phyloP scores from a whole-genome alignment of 208 protist species.

The Lotmaria passim region DNA sequence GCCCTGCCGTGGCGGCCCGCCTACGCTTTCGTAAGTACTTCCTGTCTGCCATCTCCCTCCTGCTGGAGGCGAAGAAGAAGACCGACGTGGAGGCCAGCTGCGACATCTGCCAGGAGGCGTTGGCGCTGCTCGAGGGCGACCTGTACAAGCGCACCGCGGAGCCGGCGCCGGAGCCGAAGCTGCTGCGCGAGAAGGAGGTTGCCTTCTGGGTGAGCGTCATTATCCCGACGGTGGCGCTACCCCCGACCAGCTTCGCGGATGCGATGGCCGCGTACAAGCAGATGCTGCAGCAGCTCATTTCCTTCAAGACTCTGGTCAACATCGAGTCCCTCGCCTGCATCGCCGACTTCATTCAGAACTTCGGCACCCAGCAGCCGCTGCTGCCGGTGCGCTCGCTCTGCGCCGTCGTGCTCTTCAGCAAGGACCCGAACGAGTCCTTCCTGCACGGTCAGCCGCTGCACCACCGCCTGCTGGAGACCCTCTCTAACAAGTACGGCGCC shows the following conservation, averaged over 20 bases:
- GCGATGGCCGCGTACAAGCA: conserved; percentile 53
- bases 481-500: conserved; percentile 67
- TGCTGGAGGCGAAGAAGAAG: conserved; percentile 52
- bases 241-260: conserved; percentile 50
- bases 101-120: conserved; percentile 51
- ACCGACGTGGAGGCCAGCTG: conserved; percentile 62
- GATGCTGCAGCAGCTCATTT: conserved; percentile 67
- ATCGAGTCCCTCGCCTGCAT: conserved; percentile 59
- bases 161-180: conserved; percentile 46
- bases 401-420: conserved; percentile 70
- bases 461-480: conserved; percentile 58
- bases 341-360: conserved; percentile 67
- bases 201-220: conserved; percentile 75
- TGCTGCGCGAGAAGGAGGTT: conserved; percentile 65
- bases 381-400: conserved; percentile 70
- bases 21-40: conserved; percentile 76
- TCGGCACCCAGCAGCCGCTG: conserved; percentile 71
- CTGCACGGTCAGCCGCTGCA: conserved; percentile 68
- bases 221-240: conserved; percentile 58
- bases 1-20: conserved; percentile 51
- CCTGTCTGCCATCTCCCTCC: conserved; percentile 51
- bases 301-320: conserved; percentile 52
- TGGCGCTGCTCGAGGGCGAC: conserved; percentile 43
- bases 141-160: conserved; percentile 52
- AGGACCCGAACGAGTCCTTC: conserved; percentile 77